A percentile compares a stretch with the other conserved stretches of the same genome.
These are phyloP conservation scores for Malassezia yamatoensis DNA, from an alignment of 1,284 basidiomycete species.

Conservation along the genomic window DNA sequence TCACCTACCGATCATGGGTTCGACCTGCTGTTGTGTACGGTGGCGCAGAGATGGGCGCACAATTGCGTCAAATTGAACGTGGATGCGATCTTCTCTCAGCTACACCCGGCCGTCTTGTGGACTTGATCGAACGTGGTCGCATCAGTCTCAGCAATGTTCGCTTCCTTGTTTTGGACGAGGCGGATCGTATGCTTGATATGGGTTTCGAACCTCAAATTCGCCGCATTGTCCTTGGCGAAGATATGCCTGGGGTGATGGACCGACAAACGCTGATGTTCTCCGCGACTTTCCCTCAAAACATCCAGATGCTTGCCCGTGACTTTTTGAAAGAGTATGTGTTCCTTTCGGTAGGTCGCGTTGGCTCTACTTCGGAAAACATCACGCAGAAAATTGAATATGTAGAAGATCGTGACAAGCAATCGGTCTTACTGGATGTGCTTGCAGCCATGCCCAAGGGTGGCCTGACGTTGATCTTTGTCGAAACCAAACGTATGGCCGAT, in stretches of 20 bases:
- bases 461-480: slow-evolving; percentile 91
- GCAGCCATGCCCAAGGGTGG: slow-evolving; percentile 64
- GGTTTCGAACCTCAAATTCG: slow-evolving; percentile 99
- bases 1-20: slow-evolving; percentile 98
- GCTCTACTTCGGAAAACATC: slow-evolving; percentile 97
- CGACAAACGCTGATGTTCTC: slow-evolving; percentile 99
- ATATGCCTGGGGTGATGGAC: slow-evolving; percentile 85
- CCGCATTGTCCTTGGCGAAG: slow-evolving; percentile 91
- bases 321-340: slow-evolving; percentile 80
- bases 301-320: slow-evolving; percentile 89
- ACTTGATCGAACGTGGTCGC: slow-evolving; percentile 92
- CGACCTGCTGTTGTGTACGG: slow-evolving; percentile 97
- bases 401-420: slow-evolving; percentile 93
- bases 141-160: slow-evolving; percentile 94
- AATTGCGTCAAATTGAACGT: slow-evolving; percentile 86
- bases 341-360: slow-evolving; percentile 94
- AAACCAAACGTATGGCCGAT: slow-evolving; percentile 99
- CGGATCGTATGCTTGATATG: slow-evolving; percentile 99
- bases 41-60: slow-evolving; percentile 91
- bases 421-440: slow-evolving; percentile 86
- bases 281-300: slow-evolving; percentile 97
- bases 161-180: slow-evolving; percentile 97
- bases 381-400: slow-evolving; percentile 97
- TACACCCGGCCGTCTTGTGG: slow-evolving; percentile 96
- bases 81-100: slow-evolving; percentile 95